Evolutionary conservation across 176 grass and related monocot species (phyloP).

Genomic region (Aegilops sharonensis): DNA sequence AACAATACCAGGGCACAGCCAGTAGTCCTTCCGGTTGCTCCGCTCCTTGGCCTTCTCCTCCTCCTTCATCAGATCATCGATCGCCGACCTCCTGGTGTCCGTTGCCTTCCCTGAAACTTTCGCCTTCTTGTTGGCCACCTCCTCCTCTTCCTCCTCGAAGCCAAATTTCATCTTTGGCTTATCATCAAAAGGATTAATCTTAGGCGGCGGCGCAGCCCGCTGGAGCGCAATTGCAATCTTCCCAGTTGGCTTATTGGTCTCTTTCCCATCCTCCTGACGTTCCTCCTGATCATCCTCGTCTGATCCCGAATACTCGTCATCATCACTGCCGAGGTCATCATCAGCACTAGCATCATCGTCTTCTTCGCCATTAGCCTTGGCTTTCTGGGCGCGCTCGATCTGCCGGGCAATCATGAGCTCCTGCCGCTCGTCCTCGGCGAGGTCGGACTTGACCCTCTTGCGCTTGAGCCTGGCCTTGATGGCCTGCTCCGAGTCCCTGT

Average conservation of each 20-base stretch:
- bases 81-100: slow-evolving; percentile 43
- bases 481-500: slow-evolving; percentile 72
- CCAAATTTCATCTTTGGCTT: slow-evolving; percentile 61
- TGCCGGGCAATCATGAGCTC: slow-evolving; percentile 71
- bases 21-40: slow-evolving; percentile 92
- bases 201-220: slow-evolving; percentile 16
- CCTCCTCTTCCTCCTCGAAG: slow-evolving; percentile 55
- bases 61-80: slow-evolving; percentile 90
- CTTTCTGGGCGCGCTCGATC: slow-evolving; percentile 68
- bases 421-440: slow-evolving; percentile 80
- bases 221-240: slow-evolving; percentile 79
- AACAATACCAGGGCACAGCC: slow-evolving; percentile 74
- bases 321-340: neutral
- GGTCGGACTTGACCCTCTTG: slow-evolving; percentile 69
- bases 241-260: slow-evolving; percentile 19
- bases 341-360: neutral
- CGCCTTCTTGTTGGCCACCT: slow-evolving; percentile 40
- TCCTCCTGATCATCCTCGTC: neutral
- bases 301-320: slow-evolving; percentile 32
- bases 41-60: slow-evolving; percentile 90
- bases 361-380: neutral
- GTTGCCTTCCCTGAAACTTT: slow-evolving; percentile 31
- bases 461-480: slow-evolving; percentile 87
- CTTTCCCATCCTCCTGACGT: neutral
- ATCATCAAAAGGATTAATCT: slow-evolving; percentile 46